phyloP scores from a whole-genome alignment of 345 rosid genomes.

The Eucalyptus curtisii region DNA sequence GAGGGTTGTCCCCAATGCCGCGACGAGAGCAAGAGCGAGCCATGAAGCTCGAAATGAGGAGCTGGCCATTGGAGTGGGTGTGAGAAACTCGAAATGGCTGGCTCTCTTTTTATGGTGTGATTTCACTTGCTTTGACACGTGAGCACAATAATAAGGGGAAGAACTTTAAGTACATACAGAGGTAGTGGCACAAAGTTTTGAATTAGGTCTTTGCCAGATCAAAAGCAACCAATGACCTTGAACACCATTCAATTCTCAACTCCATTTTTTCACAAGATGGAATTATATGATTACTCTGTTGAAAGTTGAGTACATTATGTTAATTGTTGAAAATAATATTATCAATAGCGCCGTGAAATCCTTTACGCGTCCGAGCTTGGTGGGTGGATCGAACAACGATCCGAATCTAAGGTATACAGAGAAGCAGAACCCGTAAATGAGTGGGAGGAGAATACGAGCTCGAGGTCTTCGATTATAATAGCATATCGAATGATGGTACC shows the following conservation, averaged over 20 bases:
- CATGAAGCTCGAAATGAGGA: neutral
- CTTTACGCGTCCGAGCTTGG: neutral
- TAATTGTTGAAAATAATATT: neutral
- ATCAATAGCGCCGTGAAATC: neutral
- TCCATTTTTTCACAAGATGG: neutral
- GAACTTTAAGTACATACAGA: neutral
- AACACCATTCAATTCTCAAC: neutral
- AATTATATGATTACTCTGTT: neutral
- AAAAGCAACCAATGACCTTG: neutral
- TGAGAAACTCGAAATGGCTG: neutral
- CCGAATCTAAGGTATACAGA: neutral
- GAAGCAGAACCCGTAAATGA: neutral
- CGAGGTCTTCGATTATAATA: neutral
- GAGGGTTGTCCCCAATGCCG: neutral
- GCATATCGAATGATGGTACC: neutral
- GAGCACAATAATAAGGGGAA: neutral
- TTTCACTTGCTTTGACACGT: neutral
- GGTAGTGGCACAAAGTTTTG: neutral
- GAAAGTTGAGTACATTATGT: neutral
- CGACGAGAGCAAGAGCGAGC: neutral
- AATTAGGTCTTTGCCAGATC: neutral
- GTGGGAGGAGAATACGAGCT: neutral
- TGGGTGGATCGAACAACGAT: neutral
- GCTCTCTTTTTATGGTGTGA: neutral
- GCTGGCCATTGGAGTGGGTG: neutral